Evolutionary conservation across 1,284 basidiomycete species (phyloP).

Genomic region (Coniferiporia sulphurascens): DNA sequence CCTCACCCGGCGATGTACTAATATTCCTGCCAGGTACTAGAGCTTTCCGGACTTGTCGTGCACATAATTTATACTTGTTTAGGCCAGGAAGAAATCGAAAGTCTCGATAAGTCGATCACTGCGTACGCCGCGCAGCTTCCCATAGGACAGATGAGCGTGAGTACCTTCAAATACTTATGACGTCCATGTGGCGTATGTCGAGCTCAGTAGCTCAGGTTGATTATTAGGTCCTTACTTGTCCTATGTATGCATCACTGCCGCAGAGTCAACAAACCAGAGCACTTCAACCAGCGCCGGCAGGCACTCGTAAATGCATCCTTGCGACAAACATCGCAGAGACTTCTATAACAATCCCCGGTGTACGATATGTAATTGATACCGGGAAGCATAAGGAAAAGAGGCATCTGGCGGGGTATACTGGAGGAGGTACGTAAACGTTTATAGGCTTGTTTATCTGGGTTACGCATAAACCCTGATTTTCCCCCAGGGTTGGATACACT

Average conservation of each 20-base stretch:
- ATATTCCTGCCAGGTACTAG: slow-evolving; percentile 83
- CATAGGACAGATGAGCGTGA: slow-evolving; percentile 45
- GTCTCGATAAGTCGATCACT: slow-evolving; percentile 68
- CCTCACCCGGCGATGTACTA: slow-evolving; percentile 82
- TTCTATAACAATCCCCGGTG: slow-evolving; percentile 94
- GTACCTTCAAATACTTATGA: slow-evolving; percentile 22
- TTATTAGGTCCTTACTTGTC: slow-evolving; percentile 61
- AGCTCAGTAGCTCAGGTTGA: slow-evolving; percentile 8
- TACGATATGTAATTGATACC: slow-evolving; percentile 93
- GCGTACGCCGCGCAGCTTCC: slow-evolving; percentile 64
- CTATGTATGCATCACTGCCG: slow-evolving; percentile 84
- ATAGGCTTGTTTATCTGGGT: neutral
- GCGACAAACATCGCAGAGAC: slow-evolving; percentile 99
- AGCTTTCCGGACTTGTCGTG: neutral
- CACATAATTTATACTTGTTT: neutral
- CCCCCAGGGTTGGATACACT: slow-evolving; percentile 81
- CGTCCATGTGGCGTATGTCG: neutral
- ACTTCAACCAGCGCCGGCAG: slow-evolving; percentile 65
- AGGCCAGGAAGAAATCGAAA: slow-evolving; percentile 97
- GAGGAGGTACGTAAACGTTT: slow-evolving; percentile 50
- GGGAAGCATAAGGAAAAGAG: slow-evolving; percentile 96
- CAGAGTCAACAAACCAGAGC: slow-evolving; percentile 75
- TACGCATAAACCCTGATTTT: slow-evolving; percentile 1
- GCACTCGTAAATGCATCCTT: slow-evolving; percentile 85
- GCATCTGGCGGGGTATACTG: slow-evolving; percentile 62